Base-by-base conservation (phyloP, 371 early-diverging fungal species). In the Mucor circinelloides region DNA sequence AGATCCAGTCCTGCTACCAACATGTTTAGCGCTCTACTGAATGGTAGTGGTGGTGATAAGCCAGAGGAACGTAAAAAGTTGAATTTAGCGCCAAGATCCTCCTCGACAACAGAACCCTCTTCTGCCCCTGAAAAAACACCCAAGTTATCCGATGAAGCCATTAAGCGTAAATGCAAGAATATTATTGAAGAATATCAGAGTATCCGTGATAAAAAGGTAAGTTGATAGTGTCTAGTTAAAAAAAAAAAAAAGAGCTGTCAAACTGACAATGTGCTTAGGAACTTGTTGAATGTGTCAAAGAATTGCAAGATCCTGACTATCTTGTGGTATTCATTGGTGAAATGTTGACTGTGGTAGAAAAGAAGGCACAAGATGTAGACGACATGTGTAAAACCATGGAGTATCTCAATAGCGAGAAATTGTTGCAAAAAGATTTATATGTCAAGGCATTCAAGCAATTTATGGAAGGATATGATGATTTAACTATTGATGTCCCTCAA, bases 401-500 rank as follows among this genome's bases (percentile, higher is more conserved):
- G 15, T 70, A 74, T 57, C 69, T 89, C 23, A 28, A 75, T 6
- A 56, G 75, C 1, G 85, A 85, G 34, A 70, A 78, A 17, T 54
- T 83, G 32, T 58, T 87, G 27, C 63, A 74, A 15, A 74, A 68
- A 28, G 81, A 78, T 15, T 59, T 72, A 17, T 82, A 73, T 46
- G 71, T 82, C 48, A 73, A 75, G 28, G 94, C 90, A 4, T 85
- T 94, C 40, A 76, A 82, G 28, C 80, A 78, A 21, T 86, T 87
- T 42, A 81, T 88, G 71, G 91, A 89, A 69, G 69, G 75, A 50
- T 81, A 94, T 59, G 91, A 92, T 56, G 97, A 96, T 74, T 80
- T 92, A 58, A 85, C 87, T 2, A 86, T 89, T 57, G 97, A 97
- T 83, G 90, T 91, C 1, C 97, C 97, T 36, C 85, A 87, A 58